Percentiles rank a stretch among this genome's conserved stretches.
Conservation (phyloP, 768 basidiomycete species). For the Pluteus cervinus region DNA sequence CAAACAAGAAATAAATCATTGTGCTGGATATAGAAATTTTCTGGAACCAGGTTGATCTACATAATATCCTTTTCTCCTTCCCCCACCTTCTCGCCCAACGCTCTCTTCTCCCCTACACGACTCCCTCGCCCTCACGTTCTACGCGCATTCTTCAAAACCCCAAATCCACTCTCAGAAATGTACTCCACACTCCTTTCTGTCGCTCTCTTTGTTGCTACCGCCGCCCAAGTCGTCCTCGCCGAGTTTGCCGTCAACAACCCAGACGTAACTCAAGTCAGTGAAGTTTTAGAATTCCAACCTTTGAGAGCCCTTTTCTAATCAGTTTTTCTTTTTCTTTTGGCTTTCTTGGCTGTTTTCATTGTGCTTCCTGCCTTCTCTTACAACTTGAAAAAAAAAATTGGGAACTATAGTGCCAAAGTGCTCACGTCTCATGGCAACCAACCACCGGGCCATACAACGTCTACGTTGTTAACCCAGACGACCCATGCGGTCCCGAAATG, state of each 20-base stretch:
- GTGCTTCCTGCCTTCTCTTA: no score
- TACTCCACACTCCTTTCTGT: constrained; percentile 73
- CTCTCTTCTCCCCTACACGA: constrained; percentile 17
- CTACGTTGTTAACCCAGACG: constrained; percentile 41
- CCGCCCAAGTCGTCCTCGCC: constrained; percentile 46
- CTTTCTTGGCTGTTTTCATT: no score
- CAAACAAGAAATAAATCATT: constrained; percentile 6
- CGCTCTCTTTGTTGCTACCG: constrained; percentile 59
- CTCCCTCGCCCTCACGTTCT: constrained; percentile 22
- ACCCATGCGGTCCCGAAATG: constrained; percentile 59
- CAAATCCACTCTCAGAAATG: constrained; percentile 45
- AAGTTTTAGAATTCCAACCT: constrained; percentile 2
- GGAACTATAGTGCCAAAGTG: constrained; percentile 45
- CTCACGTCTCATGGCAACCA: constrained; percentile 46
- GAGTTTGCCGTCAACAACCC: constrained; percentile 50
- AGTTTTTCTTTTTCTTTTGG: constrained; percentile 7
- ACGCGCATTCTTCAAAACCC: constrained; percentile 19
- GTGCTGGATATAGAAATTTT: constrained; percentile 4
- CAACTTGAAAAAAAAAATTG: no score
- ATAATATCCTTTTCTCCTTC: constrained; percentile 8
- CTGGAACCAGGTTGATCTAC: constrained; percentile 4
- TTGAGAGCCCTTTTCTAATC: not conserved
- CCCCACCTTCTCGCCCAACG: constrained; percentile 16
- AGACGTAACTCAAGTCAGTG: constrained; percentile 45
- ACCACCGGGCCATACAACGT: constrained; percentile 50